Base-by-base conservation (phyloP, 2,329 filamentous ascomycete genomes). In the Dendryphion nanum region DNA sequence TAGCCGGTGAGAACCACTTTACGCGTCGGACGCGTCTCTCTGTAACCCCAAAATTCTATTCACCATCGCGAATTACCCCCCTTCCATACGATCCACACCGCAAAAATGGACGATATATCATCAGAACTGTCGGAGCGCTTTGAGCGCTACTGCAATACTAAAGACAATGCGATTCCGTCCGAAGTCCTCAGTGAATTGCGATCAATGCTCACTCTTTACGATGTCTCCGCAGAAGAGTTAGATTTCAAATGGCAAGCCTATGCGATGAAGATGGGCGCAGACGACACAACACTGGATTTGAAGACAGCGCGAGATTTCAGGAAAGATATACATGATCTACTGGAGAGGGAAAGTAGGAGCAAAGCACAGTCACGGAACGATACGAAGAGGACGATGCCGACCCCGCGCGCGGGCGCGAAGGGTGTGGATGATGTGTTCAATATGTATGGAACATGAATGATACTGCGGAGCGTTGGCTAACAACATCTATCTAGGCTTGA, bases 201-300 rank as follows among this genome's bases (percentile, higher is more conserved):
- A 61, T 94, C 89, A 41, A 94, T 95, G 62, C 78, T 93, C 70
- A 82, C 84, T 38, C 75, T 97, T 43, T 88, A 96, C 68, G 82
- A 81, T 33, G 78, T 97, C 44, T 80, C 82, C 13, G 76, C 83
- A 21, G 83, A 97, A 64, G 93, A 97, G 62, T 75, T 97, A 18
- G 96, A 89, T 68, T 96, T 89, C 80, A 97, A 97, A 76, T 98
- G 93, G 93, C 93, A 98, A 67, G 91, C 89, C 1, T 97, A 96
- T 74, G 90, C 86, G 66, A 85, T 98, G 63, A 95, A 91, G 68
- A 89, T 97, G 83, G 88, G 90, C 17, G 72, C 81, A 33, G 88
- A 94, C 40, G 85, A 89, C 40, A 82, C 83, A 45, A 82, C 76
- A 42, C 70, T 87, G 44, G 80, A 85, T 33, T 74, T 94, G 29